phyloP scores from a whole-genome alignment of 768 basidiomycete species.

The Leccinum longicurvipes region DNA sequence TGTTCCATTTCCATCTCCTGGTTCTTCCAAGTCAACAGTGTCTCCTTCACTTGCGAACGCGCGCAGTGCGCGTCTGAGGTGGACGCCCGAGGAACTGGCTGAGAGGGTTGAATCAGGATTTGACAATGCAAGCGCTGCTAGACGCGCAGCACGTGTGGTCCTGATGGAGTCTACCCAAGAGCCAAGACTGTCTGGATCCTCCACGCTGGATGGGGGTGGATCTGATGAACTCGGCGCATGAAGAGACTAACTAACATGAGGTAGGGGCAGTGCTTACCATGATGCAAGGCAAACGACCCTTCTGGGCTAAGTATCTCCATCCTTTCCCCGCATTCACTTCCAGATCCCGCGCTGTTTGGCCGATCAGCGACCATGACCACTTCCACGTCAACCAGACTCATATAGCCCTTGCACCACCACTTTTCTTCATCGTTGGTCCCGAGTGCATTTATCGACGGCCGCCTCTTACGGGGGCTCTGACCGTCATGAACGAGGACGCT shows the following conservation, averaged over 20 bases:
- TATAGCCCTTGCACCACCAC: slow-evolving; percentile 71
- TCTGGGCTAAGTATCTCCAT: slow-evolving; percentile 78
- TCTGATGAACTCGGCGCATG: background rate
- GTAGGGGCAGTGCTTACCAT: slow-evolving; percentile 41
- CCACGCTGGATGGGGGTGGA: background rate
- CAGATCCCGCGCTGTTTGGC: slow-evolving; percentile 11
- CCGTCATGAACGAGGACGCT: slow-evolving; percentile 19
- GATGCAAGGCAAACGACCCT: slow-evolving; percentile 72
- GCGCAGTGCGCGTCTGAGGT: slow-evolving; percentile 69
- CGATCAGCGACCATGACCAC: slow-evolving; percentile 51
- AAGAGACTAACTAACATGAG: background rate
- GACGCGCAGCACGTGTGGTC: slow-evolving; percentile 63
- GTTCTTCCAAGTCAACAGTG: slow-evolving; percentile 38
- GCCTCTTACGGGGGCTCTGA: slow-evolving; percentile 17
- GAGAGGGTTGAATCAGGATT: slow-evolving; percentile 81
- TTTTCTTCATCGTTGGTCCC: slow-evolving; percentile 51
- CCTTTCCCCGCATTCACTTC: slow-evolving; percentile 43
- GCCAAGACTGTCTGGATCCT: slow-evolving; percentile 31
- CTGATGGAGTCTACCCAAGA: slow-evolving; percentile 70
- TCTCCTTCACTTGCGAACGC: slow-evolving; percentile 56
- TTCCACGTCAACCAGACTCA: slow-evolving; percentile 71
- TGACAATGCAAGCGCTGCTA: slow-evolving; percentile 66
- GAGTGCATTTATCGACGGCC: slow-evolving; percentile 16
- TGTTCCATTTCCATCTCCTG: slow-evolving; percentile 35
- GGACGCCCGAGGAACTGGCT: slow-evolving; percentile 70